Conservation (phyloP, 768 basidiomycete genomes). For the Grammothele lineata region DNA sequence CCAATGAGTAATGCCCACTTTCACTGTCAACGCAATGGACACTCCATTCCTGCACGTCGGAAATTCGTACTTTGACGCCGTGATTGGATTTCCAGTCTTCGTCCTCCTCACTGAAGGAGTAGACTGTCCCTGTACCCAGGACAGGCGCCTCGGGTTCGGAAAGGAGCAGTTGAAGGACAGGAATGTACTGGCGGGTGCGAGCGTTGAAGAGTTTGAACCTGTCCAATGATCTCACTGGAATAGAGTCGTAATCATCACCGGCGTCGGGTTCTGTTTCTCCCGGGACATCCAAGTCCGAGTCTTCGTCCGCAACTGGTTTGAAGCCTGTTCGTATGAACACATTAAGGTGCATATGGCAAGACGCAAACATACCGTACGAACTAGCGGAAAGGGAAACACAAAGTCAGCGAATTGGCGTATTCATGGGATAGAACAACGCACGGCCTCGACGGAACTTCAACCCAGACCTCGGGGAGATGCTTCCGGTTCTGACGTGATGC, state of each 20-base stretch:
- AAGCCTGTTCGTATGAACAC: too few species aligned
- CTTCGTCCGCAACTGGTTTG: too few species aligned
- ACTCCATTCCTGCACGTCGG: slow-evolving; percentile 43
- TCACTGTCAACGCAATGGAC: slow-evolving; percentile 37
- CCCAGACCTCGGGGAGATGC: neutral
- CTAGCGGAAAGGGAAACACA: too few species aligned
- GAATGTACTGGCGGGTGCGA: too few species aligned
- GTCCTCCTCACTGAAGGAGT: slow-evolving; percentile 29
- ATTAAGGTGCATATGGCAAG: too few species aligned
- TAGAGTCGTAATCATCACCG: slow-evolving; percentile 16
- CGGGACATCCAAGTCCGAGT: slow-evolving; percentile 20
- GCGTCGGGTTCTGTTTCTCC: slow-evolving; percentile 36
- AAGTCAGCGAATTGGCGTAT: too few species aligned
- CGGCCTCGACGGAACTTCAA: neutral
- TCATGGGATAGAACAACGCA: neutral
- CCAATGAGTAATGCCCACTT: slow-evolving; percentile 26
- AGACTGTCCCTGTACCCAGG: too few species aligned
- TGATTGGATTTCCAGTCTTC: slow-evolving; percentile 12
- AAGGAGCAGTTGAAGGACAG: too few species aligned
- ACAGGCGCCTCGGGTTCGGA: too few species aligned
- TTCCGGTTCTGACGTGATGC: too few species aligned
- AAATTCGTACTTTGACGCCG: slow-evolving; percentile 28
- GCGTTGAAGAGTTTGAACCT: slow-evolving; percentile 51
- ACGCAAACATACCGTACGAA: too few species aligned
- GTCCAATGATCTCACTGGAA: slow-evolving; percentile 54